Base-by-base conservation (phyloP, 2,329 filamentous ascomycete genomes). In the Talaromyces sp. region DNA sequence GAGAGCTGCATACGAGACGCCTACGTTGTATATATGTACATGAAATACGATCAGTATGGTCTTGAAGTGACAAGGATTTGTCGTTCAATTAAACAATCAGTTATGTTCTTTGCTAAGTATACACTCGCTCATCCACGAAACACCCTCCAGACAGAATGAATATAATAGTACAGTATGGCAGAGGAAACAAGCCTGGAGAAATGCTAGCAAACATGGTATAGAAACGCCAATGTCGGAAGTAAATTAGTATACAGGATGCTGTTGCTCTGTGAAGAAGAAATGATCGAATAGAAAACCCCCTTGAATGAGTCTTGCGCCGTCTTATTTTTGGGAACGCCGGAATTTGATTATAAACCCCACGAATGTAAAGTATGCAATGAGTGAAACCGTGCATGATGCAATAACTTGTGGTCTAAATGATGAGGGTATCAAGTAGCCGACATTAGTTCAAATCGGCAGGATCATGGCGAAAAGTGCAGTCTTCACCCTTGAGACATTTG, bases 391-490 rank as follows among this genome's bases (percentile, higher is more conserved):
- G 33, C 33, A 39, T 56, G n/a, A 39, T 39, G 52, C 31, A 37
- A 33, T 16, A 37, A 54, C 4, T 7, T 7, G 24, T 37, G 24
- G 31, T 35, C 33, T 22, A 22, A 13, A 56, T 22, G 33, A 24
- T 39, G 10, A 39, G 52, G 52, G 52, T 56, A 56, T 54, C 52
- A 24, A 39, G 11, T 37, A 16, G n/a, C 11, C 52, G 33, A 39
- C 22, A 56, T 56, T 47, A 65, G n/a, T 39, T 35, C 43, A 65
- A 67, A 66, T 68, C 65, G n/a, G 61, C 61, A 27, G 65, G 65
- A 67, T 82, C 81, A 64, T 84, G 82, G 64, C 80, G 74, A 70
- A 79, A 83, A n/a, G 81, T 83, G 72, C 82, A 84, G 47, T 81
- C 76, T 24, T 81, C 78, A 19, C 82, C 82, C 69, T 86, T 85